A percentile compares a stretch with the other conserved stretches of the same genome.
Evolutionary conservation across 176 grass and related monocot genomes (phyloP).

Genomic region (Tillandsia fasciculata): DNA sequence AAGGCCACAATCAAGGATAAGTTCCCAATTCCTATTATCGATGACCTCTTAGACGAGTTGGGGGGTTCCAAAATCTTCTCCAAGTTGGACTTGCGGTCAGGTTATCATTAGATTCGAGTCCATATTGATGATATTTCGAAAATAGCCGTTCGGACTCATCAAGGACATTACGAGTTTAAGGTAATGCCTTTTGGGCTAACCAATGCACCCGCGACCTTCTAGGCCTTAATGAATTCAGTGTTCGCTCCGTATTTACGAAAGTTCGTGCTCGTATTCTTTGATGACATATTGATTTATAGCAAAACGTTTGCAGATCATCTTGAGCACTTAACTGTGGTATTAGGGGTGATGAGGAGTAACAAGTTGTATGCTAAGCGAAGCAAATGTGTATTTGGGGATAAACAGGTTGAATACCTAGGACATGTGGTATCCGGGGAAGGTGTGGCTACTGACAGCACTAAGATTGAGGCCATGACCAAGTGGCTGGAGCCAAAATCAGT

Average conservation of each 20-base stretch:
- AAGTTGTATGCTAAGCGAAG: not conserved
- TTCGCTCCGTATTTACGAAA: not conserved
- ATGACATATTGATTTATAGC: constrained; percentile 3
- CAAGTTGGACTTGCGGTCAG: not conserved
- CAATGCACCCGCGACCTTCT: not conserved
- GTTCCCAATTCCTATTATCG: not conserved
- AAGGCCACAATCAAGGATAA: not conserved
- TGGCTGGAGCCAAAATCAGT: not conserved
- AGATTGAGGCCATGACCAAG: not conserved
- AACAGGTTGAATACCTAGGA: not conserved
- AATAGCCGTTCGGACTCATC: not conserved
- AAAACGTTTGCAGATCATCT: not conserved
- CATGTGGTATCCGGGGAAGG: not conserved
- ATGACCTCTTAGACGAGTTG: not conserved
- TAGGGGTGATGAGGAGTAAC: not conserved
- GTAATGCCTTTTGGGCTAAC: constrained; percentile 4
- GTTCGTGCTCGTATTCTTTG: not conserved
- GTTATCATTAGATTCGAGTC: constrained; percentile 1
- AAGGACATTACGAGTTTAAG: constrained; percentile 1
- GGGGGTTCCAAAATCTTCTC: not conserved
- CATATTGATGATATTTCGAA: not conserved
- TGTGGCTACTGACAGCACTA: not conserved
- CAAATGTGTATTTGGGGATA: not conserved
- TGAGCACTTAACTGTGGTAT: not conserved
- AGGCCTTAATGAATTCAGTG: not conserved